phyloP scores from a whole-genome alignment of 495 filamentous ascomycete genomes.

The Aspergillus baeticus region DNA sequence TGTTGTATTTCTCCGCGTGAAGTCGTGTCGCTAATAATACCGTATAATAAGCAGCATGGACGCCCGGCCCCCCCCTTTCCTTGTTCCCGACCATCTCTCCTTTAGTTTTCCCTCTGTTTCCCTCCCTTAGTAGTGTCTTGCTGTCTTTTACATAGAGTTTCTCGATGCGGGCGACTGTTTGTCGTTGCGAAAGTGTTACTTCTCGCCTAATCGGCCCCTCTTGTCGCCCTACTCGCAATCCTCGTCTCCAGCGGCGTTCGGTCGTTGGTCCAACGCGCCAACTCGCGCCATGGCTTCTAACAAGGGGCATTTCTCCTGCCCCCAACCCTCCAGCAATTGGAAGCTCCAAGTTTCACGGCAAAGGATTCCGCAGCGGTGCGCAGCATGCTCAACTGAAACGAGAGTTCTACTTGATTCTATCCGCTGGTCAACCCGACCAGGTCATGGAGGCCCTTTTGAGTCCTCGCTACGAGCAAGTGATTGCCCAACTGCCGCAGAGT shows the following conservation, averaged over 20 bases:
- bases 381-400: constrained; percentile 18
- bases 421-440: constrained; percentile 38
- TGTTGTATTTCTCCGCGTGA: constrained; percentile 6
- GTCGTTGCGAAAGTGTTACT: constrained; percentile 23
- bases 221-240: constrained; percentile 11
- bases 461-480: constrained; percentile 30
- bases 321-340: neutral
- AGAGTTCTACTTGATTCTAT: constrained; percentile 29
- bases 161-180: constrained; percentile 26
- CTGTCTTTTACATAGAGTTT: constrained; percentile 1
- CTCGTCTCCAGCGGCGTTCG: constrained; percentile 2
- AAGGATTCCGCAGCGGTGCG: neutral
- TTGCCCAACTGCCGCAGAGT: constrained; percentile 32
- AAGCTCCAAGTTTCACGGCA: neutral
- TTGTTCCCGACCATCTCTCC: neutral
- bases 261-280: neutral
- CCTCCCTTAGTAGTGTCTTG: neutral
- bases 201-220: constrained; percentile 22
- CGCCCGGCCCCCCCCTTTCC: neutral
- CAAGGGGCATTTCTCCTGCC: neutral
- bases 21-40: neutral
- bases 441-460: constrained; percentile 36
- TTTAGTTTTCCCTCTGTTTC: neutral
- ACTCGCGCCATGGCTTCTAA: neutral
- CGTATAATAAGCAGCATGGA: neutral